Base-by-base conservation (phyloP, 2,329 filamentous ascomycete genomes). In the Tolypocladium amazonense region DNA sequence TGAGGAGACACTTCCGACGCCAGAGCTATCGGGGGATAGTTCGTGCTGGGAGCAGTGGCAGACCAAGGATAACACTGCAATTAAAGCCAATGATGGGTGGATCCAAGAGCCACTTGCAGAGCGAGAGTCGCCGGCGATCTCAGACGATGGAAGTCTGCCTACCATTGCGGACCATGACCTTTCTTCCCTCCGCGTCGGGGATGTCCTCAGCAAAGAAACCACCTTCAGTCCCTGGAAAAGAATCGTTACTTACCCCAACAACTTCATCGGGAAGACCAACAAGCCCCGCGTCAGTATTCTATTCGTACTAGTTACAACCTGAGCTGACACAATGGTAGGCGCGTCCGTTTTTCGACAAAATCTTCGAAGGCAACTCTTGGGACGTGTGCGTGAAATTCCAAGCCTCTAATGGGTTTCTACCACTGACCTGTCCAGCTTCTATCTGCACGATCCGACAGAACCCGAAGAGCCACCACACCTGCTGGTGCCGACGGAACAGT, bases 401-500 rank as follows among this genome's bases (percentile, higher is more conserved):
- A 7, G 38, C 56, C n/a, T 45, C 2, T 35, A 9, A 37, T 37
- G 12, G 8, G 35, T 14, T 37, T 37, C 12, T 2, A 37, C 35
- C 35, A 37, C 35, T 59, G 12, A 45, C 39, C n/a, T 14, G 4
- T 9, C 18, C 56, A 90, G 88, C 59, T 91, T 87, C 72, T 92
- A 89, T 70, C 68, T 91, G 41, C 79, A 85, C 68, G 76, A 82
- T 56, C 81, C 83, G 0, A 63, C 68, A 20, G 70, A 75, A 3
- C 64, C 75, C 9, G 72, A 76, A 18, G 71, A 76, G 37, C 79
- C 79, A 57, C 83, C 86, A 1, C 75, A 88, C 33, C 72, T 93
- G 30, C 79, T 96, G 41, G 81, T 95, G 1, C 83, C 86, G 0
- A 84, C 85, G 1, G 65, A 68, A 1, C 88, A 96, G 69, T 81